A percentile compares a stretch with the other conserved stretches of the same genome.
Conservation (phyloP, 2,329 filamentous ascomycete species). For the Cladophialophora exuberans region DNA sequence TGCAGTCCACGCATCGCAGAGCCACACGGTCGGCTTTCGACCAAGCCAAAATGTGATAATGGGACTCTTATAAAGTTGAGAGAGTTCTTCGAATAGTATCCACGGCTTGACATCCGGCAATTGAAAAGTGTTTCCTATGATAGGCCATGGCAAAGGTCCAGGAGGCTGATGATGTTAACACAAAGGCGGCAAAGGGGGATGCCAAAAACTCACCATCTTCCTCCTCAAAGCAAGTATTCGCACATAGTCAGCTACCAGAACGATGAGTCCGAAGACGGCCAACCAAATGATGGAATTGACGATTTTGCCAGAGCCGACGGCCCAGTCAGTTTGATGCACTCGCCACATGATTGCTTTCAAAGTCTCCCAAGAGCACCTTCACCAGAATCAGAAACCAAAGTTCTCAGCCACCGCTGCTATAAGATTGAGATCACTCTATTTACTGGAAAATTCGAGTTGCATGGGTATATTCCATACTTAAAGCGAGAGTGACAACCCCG, state of each 20-base stretch:
- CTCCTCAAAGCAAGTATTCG: constrained; percentile 35
- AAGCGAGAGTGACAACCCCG: too few relatives aligned
- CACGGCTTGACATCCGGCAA: constrained; percentile 60
- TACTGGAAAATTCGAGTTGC: too few relatives aligned
- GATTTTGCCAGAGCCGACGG: too few relatives aligned
- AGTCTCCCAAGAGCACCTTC: too few relatives aligned
- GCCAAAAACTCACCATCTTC: constrained; percentile 32
- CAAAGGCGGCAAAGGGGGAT: neutral
- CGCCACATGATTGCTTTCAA: too few relatives aligned
- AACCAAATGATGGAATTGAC: constrained; percentile 16
- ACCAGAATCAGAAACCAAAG: too few relatives aligned
- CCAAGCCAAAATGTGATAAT: constrained; percentile 62
- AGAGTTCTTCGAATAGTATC: constrained; percentile 60
- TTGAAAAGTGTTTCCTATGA: constrained; percentile 60
- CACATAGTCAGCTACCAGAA: constrained; percentile 33
- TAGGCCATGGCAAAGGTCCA: constrained; percentile 57
- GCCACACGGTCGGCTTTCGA: constrained; percentile 38
- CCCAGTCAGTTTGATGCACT: too few relatives aligned
- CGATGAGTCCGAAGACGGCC: constrained; percentile 17
- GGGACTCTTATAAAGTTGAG: constrained; percentile 53
- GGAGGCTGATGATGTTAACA: constrained; percentile 44
- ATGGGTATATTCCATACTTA: too few relatives aligned
- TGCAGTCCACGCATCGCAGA: constrained; percentile 37
- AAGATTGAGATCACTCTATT: too few relatives aligned
- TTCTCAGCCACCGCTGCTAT: too few relatives aligned